Evolutionary conservation across 305 asterid genomes (phyloP).

Genomic region (Plantago coronopus): DNA sequence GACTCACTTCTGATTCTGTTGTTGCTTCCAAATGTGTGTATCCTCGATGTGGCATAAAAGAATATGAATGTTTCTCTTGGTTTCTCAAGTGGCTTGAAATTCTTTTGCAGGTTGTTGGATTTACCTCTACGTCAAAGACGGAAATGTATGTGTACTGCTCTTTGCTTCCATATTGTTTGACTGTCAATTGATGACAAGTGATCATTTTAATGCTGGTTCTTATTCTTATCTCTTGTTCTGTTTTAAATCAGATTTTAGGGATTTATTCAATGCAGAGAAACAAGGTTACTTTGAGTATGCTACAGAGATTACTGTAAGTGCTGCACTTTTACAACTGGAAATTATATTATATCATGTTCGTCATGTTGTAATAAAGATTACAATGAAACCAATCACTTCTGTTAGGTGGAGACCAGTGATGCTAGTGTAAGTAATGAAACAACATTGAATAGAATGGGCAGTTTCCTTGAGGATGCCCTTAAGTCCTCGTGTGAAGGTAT

Average conservation of each 20-base stretch:
- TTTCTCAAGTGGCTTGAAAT: conserved; percentile 21
- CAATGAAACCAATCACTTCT: conserved; percentile 23
- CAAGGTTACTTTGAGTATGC: conserved; percentile 78
- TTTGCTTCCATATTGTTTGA: conserved; percentile 12
- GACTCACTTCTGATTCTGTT: conserved; percentile 19
- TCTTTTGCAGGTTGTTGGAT: conserved; percentile 64
- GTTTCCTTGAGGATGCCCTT: conserved; percentile 62
- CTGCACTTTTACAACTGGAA: conserved; percentile 4
- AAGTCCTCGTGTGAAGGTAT: conserved; percentile 84
- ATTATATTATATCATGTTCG: conserved; percentile 11
- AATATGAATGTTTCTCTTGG: conserved; percentile 11
- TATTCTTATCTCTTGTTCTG: conserved; percentile 19
- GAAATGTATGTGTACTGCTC: conserved; percentile 45
- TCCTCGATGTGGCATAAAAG: neutral
- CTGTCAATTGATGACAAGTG: conserved; percentile 13
- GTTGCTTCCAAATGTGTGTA: conserved; percentile 9
- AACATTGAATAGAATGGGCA: conserved; percentile 53
- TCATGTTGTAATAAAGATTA: conserved; percentile 1
- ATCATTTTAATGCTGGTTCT: conserved; percentile 14
- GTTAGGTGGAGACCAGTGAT: conserved; percentile 67
- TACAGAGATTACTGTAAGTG: conserved; percentile 70
- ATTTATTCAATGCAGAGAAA: conserved; percentile 62
- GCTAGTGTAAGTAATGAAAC: conserved; percentile 57
- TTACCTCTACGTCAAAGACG: conserved; percentile 72
- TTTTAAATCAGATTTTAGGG: conserved; percentile 51